Conservation (phyloP, 192 early-diverging fungal species). For the Coemansia sp. region DNA sequence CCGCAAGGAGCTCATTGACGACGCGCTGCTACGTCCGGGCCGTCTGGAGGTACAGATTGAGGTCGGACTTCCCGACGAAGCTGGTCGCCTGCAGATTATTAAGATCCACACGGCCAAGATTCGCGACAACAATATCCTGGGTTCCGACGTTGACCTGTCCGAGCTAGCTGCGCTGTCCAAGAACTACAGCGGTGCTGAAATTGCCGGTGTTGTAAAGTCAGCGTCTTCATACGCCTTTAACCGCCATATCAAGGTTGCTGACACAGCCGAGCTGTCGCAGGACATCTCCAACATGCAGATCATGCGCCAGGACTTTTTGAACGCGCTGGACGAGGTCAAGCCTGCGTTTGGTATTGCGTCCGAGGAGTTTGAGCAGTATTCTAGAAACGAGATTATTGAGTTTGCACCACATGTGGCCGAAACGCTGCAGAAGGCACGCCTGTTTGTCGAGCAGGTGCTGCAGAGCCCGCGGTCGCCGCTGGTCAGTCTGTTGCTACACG, state of each 20-base stretch:
- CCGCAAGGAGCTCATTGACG: constrained; percentile 96
- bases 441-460: constrained; percentile 72
- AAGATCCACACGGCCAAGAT: constrained; percentile 93
- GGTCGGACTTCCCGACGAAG: constrained; percentile 89
- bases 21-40: constrained; percentile 92
- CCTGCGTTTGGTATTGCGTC: constrained; percentile 95
- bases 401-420: constrained; percentile 64
- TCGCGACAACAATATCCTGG: constrained; percentile 75
- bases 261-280: constrained; percentile 71
- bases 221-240: constrained; percentile 96
- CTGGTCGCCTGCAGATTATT: constrained; percentile 88
- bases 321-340: constrained; percentile 87
- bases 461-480: constrained; percentile 82
- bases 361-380: constrained; percentile 82
- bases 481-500: constrained; percentile 87
- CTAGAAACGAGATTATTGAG: constrained; percentile 82
- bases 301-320: constrained; percentile 78
- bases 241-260: constrained; percentile 93
- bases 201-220: constrained; percentile 87
- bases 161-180: constrained; percentile 88
- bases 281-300: constrained; percentile 92
- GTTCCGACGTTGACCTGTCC: constrained; percentile 72
- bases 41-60: constrained; percentile 98
- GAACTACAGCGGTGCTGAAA: constrained; percentile 98
- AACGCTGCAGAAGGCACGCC: constrained; percentile 57